Conservation (phyloP, 2,329 filamentous ascomycete species). For the Cercospora sp. region DNA sequence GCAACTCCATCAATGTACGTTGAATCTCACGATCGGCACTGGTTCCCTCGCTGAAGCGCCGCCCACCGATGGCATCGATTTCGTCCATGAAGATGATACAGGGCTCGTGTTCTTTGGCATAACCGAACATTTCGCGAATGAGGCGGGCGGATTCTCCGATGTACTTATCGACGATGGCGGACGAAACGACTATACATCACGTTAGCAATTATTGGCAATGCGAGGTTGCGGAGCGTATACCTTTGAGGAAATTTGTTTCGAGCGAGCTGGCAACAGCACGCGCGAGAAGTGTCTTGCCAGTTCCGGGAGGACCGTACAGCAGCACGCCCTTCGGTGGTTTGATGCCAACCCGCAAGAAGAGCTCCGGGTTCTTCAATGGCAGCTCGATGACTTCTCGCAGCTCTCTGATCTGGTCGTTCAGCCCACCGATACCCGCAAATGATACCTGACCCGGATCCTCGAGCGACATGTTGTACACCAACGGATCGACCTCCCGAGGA, state of each 20-base stretch:
- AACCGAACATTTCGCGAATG: constrained; percentile 99
- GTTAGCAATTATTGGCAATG: constrained; percentile 19
- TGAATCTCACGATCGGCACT: constrained; percentile 98
- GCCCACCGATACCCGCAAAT: constrained; percentile 93
- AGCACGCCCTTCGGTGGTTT: constrained; percentile 98
- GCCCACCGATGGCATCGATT: constrained; percentile 96
- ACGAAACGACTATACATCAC: constrained; percentile 75
- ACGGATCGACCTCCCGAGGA: constrained; percentile 93
- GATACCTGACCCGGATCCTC: constrained; percentile 97
- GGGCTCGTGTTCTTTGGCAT: constrained; percentile 98
- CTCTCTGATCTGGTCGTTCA: constrained; percentile 98
- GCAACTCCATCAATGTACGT: constrained; percentile 94
- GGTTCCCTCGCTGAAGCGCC: constrained; percentile 94
- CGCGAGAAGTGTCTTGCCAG: constrained; percentile 92
- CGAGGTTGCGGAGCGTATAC: constrained; percentile 48
- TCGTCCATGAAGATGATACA: constrained; percentile 99
- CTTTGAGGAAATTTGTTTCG: constrained; percentile 98
- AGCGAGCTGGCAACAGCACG: constrained; percentile 93
- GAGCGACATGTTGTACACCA: constrained; percentile 99
- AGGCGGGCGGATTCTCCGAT: constrained; percentile 96
- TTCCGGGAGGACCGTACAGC: constrained; percentile 93
- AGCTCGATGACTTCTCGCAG: constrained; percentile 96
- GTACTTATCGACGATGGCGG: constrained; percentile 98
- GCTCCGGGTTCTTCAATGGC: constrained; percentile 96
- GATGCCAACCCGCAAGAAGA: constrained; percentile 95